phyloP scores from a whole-genome alignment of 805 yeast species.

The Ogataea siamensis region DNA sequence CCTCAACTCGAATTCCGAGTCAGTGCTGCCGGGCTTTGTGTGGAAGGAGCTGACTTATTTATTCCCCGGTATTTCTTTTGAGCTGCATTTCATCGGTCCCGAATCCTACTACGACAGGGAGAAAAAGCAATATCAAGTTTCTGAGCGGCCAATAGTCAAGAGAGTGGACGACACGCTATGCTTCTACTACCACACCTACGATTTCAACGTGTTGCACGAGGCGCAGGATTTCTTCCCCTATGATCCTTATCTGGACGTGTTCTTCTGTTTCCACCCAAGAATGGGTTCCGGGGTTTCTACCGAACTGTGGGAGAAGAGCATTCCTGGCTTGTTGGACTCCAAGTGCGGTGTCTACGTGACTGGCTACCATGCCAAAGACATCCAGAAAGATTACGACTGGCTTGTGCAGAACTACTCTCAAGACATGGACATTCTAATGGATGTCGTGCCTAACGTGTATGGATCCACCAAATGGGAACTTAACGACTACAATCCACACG shows the following conservation, averaged over 20 bases:
- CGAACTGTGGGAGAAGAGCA: slow-evolving; percentile 78
- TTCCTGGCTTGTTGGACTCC: slow-evolving; percentile 85
- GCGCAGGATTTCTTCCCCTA: slow-evolving; percentile 95
- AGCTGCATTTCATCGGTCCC: slow-evolving; percentile 92
- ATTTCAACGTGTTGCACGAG: slow-evolving; percentile 87
- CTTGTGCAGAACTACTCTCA: slow-evolving; percentile 61
- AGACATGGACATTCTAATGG: slow-evolving; percentile 79
- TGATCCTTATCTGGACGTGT: slow-evolving; percentile 92
- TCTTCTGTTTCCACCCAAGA: slow-evolving; percentile 95
- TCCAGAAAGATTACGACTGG: slow-evolving; percentile 68
- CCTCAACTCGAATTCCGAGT: slow-evolving; percentile 89
- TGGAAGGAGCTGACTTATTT: slow-evolving; percentile 91
- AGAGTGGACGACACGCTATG: slow-evolving; percentile 73
- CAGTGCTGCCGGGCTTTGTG: slow-evolving; percentile 88
- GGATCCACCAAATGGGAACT: slow-evolving; percentile 93
- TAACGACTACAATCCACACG: slow-evolving; percentile 89
- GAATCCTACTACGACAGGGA: slow-evolving; percentile 79
- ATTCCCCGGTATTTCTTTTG: slow-evolving; percentile 79
- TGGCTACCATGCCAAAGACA: slow-evolving; percentile 79
- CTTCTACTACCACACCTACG: slow-evolving; percentile 82
- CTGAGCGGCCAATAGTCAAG: slow-evolving; percentile 65
- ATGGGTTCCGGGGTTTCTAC: slow-evolving; percentile 76
- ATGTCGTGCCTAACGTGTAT: slow-evolving; percentile 68
- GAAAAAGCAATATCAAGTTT: slow-evolving; percentile 55
- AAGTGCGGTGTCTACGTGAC: slow-evolving; percentile 92